These are phyloP conservation scores for Ustilago hordei DNA, from an alignment of 1,284 basidiomycete genomes.

Conservation along the genomic window DNA sequence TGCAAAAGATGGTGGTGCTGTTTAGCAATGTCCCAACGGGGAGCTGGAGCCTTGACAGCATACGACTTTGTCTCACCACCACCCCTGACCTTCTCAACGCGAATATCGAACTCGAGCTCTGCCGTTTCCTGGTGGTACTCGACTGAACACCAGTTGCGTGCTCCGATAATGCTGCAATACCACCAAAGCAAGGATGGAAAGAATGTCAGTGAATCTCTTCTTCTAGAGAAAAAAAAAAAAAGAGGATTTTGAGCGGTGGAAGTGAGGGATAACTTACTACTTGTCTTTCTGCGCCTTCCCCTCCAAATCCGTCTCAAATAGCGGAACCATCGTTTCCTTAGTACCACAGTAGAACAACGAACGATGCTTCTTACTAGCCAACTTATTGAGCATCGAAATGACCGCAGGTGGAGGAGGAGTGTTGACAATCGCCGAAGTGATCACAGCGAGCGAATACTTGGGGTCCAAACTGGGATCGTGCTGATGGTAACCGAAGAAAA, in stretches of 20 bases:
- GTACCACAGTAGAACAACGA: conserved; percentile 70
- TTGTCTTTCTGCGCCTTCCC: conserved; percentile 77
- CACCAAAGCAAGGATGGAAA: conserved; percentile 36
- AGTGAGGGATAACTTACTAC: conserved; percentile 28
- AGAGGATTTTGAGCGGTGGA: conserved; percentile 28
- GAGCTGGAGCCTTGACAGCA: conserved; percentile 58
- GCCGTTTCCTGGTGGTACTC: conserved; percentile 76
- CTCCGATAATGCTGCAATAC: conserved; percentile 77
- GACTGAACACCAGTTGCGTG: conserved; percentile 89
- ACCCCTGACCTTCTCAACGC: conserved; percentile 76
- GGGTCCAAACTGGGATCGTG: conserved; percentile 62
- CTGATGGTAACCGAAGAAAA: conserved; percentile 50
- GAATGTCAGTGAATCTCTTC: neutral
- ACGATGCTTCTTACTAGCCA: conserved; percentile 84
- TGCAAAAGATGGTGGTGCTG: conserved; percentile 44
- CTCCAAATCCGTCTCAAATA: conserved; percentile 83
- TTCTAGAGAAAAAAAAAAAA: neutral
- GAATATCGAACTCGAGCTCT: conserved; percentile 85
- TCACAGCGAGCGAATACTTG: conserved; percentile 66
- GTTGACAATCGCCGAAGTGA: conserved; percentile 67
- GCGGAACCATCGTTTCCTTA: conserved; percentile 81
- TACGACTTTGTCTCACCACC: conserved; percentile 62
- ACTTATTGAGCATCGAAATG: conserved; percentile 81
- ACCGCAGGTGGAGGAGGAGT: conserved; percentile 80
- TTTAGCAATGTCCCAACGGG: conserved; percentile 43